These are phyloP conservation scores for Starmera dryadoides DNA, from an alignment of 805 yeast genomes.

Conservation along the genomic window DNA sequence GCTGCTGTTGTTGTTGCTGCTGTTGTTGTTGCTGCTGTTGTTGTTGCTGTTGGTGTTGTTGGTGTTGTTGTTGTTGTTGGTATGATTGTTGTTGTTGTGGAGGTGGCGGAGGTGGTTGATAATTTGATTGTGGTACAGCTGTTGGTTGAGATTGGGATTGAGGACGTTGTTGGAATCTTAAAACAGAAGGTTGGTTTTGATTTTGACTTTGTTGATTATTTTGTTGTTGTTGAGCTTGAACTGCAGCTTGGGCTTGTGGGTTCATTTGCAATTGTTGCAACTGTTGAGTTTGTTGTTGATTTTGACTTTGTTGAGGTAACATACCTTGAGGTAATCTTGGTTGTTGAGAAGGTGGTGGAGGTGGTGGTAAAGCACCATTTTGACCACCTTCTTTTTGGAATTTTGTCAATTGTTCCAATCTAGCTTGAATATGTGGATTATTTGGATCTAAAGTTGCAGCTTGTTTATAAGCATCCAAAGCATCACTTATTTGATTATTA, in stretches of 20 bases:
- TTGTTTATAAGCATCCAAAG: slow-evolving; percentile 92
- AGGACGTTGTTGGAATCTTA: slow-evolving; percentile 11
- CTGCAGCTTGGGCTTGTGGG: slow-evolving; percentile 7
- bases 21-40: slow-evolving; percentile 1
- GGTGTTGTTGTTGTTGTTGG: background rate
- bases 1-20: slow-evolving; percentile 5
- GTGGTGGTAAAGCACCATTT: slow-evolving; percentile 39
- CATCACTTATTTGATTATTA: slow-evolving; percentile 91
- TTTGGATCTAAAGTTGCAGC: slow-evolving; percentile 94
- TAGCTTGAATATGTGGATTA: slow-evolving; percentile 88
- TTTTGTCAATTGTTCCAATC: slow-evolving; percentile 78
- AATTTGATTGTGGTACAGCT: slow-evolving; percentile 8
- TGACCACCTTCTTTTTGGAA: slow-evolving; percentile 65
- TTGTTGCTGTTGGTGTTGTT: slow-evolving; percentile 3
- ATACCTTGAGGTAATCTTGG: slow-evolving; percentile 56
- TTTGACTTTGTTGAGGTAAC: slow-evolving; percentile 34
- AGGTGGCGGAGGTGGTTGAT: slow-evolving; percentile 9
- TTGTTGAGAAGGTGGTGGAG: slow-evolving; percentile 66
- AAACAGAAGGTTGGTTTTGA: slow-evolving; percentile 6
- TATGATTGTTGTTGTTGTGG: slow-evolving; percentile 9
- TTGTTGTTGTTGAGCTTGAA: slow-evolving; percentile 3
- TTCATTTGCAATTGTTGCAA: slow-evolving; percentile 5
- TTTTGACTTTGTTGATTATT: too few species aligned
- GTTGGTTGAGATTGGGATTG: slow-evolving; percentile 17
- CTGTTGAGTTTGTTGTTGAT: slow-evolving; percentile 29